A percentile compares a stretch with the other conserved stretches of the same genome.
Conservation (phyloP, 805 yeast species). For the Lipomyces japonicus region DNA sequence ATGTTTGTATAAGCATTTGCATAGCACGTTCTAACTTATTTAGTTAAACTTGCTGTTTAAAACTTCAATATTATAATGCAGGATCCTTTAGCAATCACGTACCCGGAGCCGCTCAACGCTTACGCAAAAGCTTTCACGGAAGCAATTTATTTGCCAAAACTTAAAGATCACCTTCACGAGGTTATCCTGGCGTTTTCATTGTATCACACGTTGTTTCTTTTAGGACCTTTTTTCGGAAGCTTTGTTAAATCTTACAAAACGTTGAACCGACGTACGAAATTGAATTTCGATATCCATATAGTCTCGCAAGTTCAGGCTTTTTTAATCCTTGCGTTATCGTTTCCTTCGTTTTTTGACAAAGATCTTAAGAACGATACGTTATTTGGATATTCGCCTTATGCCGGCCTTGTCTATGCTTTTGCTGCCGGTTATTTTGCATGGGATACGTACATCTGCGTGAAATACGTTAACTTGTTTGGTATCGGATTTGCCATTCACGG, state of each 20-base stretch:
- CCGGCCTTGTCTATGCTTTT: slow-evolving; percentile 66
- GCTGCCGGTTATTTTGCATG: slow-evolving; percentile 83
- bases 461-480: slow-evolving; percentile 68
- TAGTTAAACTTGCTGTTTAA: too few species aligned
- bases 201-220: slow-evolving; percentile 53
- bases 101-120: slow-evolving; percentile 13
- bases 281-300: slow-evolving; percentile 85
- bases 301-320: slow-evolving; percentile 84
- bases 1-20: too few species aligned
- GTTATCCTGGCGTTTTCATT: slow-evolving; percentile 54
- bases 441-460: slow-evolving; percentile 73
- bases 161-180: slow-evolving; percentile 58
- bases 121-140: slow-evolving; percentile 3
- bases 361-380: slow-evolving; percentile 49
- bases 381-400: slow-evolving; percentile 69
- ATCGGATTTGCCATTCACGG: slow-evolving; percentile 81
- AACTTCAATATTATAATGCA: slow-evolving; percentile 14
- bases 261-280: slow-evolving; percentile 44
- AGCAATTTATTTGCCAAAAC: slow-evolving; percentile 30
- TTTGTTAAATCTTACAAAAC: slow-evolving; percentile 48
- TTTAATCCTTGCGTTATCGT: slow-evolving; percentile 53
- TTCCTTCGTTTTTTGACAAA: slow-evolving; percentile 62
- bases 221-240: slow-evolving; percentile 51
- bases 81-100: slow-evolving; percentile 25
- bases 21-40: too few species aligned